These are phyloP conservation scores for Phylloporus scabripes DNA, from an alignment of 768 basidiomycete genomes.

Conservation along the genomic window DNA sequence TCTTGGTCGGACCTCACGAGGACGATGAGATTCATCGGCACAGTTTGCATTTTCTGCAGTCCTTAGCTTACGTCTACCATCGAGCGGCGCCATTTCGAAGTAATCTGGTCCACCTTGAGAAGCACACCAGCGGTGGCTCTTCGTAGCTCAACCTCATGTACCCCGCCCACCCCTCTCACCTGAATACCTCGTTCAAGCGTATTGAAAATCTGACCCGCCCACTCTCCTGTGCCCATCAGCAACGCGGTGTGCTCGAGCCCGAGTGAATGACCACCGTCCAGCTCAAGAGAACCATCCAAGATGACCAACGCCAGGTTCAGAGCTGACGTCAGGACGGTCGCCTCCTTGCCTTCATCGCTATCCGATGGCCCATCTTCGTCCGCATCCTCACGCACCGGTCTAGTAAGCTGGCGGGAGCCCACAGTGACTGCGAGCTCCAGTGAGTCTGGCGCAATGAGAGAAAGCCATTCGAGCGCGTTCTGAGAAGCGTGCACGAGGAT, in stretches of 20 bases:
- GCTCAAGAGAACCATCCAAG: conserved; percentile 66
- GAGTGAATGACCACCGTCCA: conserved; percentile 73
- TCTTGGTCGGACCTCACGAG: too few species aligned
- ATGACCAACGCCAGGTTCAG: conserved; percentile 75
- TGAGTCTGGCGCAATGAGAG: conserved; percentile 73
- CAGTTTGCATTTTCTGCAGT: too few species aligned
- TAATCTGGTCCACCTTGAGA: conserved; percentile 71
- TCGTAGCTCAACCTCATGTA: conserved; percentile 54
- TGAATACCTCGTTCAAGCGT: conserved; percentile 59
- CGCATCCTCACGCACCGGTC: conserved; percentile 30
- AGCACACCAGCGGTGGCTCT: conserved; percentile 76
- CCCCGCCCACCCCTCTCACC: conserved; percentile 60
- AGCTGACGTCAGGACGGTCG: conserved; percentile 65
- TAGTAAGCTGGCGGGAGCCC: conserved; percentile 60
- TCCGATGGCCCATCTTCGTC: conserved; percentile 24
- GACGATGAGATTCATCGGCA: too few species aligned
- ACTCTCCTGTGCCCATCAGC: conserved; percentile 69
- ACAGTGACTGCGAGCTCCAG: conserved; percentile 80
- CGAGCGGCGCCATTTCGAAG: conserved; percentile 60
- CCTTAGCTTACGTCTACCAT: conserved; percentile 44
- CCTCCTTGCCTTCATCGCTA: conserved; percentile 46
- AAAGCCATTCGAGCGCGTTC: conserved; percentile 75
- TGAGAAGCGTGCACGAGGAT: conserved; percentile 80
- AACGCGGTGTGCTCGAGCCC: conserved; percentile 71
- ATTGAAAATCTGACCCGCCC: conserved; percentile 67